phyloP scores from a whole-genome alignment of 2,329 filamentous ascomycete species.

The Colletotrichum sp. region DNA sequence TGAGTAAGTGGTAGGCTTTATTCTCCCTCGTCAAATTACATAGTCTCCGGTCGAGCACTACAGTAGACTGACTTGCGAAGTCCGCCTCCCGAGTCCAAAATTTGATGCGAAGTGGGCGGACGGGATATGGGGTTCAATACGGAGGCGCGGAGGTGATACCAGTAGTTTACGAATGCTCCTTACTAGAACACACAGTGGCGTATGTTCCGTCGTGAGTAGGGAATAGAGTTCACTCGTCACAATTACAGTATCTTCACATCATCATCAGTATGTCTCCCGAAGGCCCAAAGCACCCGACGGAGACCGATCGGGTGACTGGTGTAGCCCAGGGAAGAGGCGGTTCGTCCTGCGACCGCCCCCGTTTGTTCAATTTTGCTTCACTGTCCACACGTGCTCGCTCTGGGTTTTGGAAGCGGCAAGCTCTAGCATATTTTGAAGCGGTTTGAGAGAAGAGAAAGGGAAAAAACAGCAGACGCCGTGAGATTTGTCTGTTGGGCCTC shows the following conservation, averaged over 20 bases:
- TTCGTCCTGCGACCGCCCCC: conserved; percentile 29
- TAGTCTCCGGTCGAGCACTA: neutral
- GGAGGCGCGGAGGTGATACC: neutral
- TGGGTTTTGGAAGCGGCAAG: conserved; percentile 62
- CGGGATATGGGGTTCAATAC: neutral
- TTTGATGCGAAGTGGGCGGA: conserved; percentile 25
- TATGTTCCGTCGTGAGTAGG: no score
- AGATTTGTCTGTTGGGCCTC: neutral
- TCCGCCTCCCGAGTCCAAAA: conserved; percentile 35
- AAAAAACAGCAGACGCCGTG: neutral
- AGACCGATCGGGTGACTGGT: conserved; percentile 20
- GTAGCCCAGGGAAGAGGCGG: conserved; percentile 22
- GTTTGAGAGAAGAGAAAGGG: neutral
- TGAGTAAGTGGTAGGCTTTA: conserved; percentile 47
- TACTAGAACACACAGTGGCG: neutral
- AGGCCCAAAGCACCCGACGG: conserved; percentile 30
- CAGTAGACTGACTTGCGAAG: conserved; percentile 21
- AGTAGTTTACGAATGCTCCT: neutral
- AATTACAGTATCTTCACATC: no score
- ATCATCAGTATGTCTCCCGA: conserved; percentile 24
- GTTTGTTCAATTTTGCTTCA: conserved; percentile 65
- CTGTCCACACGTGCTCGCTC: conserved; percentile 72
- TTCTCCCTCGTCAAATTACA: neutral
- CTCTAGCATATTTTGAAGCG: conserved; percentile 72
- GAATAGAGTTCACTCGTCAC: neutral